These are phyloP conservation scores for Puccinia horiana DNA, from an alignment of 1,284 basidiomycete genomes.

Conservation along the genomic window DNA sequence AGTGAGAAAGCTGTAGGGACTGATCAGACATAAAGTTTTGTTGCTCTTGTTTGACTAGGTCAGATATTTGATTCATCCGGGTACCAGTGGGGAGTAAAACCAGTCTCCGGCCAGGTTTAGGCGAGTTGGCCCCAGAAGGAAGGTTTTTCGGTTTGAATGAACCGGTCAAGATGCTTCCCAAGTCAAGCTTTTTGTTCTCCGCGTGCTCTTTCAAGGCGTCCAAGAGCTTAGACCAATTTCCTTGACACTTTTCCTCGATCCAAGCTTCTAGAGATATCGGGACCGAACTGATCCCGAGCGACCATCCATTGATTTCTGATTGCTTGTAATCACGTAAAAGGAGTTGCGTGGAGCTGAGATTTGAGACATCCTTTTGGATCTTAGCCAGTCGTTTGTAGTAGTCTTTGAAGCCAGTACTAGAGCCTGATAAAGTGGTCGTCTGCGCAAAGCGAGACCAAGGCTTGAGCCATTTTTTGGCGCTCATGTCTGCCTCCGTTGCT, in stretches of 20 bases:
- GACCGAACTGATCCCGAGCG: constrained; percentile 74
- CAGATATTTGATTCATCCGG: neutral
- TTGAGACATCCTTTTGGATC: constrained; percentile 71
- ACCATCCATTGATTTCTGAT: constrained; percentile 65
- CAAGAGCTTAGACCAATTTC: constrained; percentile 62
- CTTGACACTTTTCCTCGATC: constrained; percentile 61
- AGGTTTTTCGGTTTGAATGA: constrained; percentile 26
- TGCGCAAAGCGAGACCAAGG: constrained; percentile 54
- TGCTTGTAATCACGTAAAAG: constrained; percentile 91
- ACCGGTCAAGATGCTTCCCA: constrained; percentile 76
- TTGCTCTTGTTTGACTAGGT: constrained; percentile 8
- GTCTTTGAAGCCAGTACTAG: constrained; percentile 41
- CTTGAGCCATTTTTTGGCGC: constrained; percentile 66
- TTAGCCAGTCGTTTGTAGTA: constrained; percentile 64
- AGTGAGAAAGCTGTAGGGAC: neutral
- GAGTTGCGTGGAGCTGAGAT: constrained; percentile 73
- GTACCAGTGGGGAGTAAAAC: neutral
- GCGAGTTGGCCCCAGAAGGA: neutral
- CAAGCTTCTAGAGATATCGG: constrained; percentile 67
- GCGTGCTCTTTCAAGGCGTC: constrained; percentile 67
- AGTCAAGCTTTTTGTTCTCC: constrained; percentile 66
- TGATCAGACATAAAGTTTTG: neutral
- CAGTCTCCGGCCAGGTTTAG: constrained; percentile 22
- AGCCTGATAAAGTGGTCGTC: constrained; percentile 25
- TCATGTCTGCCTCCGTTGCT: constrained; percentile 67